Conservation (phyloP, 139 green algal species). For the Coelastrella sp. region DNA sequence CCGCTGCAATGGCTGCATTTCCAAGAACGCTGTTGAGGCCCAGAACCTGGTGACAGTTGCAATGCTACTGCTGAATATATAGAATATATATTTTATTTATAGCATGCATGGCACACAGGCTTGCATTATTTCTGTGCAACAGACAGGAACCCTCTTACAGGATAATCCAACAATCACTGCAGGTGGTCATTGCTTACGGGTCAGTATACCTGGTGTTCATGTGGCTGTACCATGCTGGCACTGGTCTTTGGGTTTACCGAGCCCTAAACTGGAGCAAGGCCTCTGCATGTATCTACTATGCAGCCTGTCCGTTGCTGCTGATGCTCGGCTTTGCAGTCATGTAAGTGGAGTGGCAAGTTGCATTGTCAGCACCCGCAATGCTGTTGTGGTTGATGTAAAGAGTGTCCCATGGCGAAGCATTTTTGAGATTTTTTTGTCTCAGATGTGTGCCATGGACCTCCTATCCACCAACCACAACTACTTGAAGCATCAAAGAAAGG, state of each 20-base stretch:
- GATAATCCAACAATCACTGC: background rate
- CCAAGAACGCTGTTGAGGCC: too few relatives aligned
- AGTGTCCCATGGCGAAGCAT: background rate
- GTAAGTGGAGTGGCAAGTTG: background rate
- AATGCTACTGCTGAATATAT: background rate
- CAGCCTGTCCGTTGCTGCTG: conserved; percentile 10
- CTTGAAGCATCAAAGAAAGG: background rate
- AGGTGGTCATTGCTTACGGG: conserved; percentile 27
- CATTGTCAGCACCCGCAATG: background rate
- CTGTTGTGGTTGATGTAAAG: background rate
- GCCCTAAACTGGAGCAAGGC: conserved; percentile 19
- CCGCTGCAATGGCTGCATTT: too few relatives aligned
- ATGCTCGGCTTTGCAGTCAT: conserved; percentile 17
- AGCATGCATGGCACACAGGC: background rate
- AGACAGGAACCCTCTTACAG: background rate
- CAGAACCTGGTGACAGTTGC: too few relatives aligned
- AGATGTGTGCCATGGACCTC: background rate
- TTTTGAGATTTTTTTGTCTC: too few relatives aligned
- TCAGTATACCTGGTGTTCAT: conserved; percentile 27
- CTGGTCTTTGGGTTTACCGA: conserved; percentile 1
- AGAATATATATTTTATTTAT: too few relatives aligned
- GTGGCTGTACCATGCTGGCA: conserved; percentile 28
- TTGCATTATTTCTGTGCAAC: background rate
- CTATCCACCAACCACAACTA: too few relatives aligned
- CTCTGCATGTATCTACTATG: conserved; percentile 3